Evolutionary conservation across 2,329 filamentous ascomycete species (phyloP), one percentile per base, ranked within the genome.

Genomic region (Alternaria solani): DNA sequence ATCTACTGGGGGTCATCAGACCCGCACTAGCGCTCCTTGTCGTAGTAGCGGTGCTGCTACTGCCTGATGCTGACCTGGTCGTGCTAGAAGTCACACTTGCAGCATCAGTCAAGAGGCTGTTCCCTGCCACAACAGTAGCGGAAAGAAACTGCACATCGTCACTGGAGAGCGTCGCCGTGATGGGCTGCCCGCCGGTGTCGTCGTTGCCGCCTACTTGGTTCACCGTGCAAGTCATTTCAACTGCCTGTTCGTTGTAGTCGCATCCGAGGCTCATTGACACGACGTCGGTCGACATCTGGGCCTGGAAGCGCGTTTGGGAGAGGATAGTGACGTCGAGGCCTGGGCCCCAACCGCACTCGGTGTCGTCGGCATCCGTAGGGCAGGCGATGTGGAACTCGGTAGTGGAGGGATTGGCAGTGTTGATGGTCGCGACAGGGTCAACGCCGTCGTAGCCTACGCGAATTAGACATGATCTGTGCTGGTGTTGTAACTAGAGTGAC

Each of bases 231-330:
- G 63, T 68, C 69, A 74, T 72, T 36, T 72, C 59, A 5, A 53
- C 55, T 2, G 58, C 62, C 44, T 61, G 53, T 18, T 63, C 61
- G 48, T 74, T 67, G 55, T 70, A 66, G 36, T 71, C 69, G 61
- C 73, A 75, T 20, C 63, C 65, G 20, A 70, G 65, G 56, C 66
- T 72, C 62, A 76, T 67, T 48, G 63, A 67, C 34, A 69, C 61
- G 16, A 30, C 39, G 12, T 56, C 57, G 11, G 44, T 61, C 0
- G 55, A 57, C 64, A 74, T 66, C 39, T 62, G 49, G 14, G 66
- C 71, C 30, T 68, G 43, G 60, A 69, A 74, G 25, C 59, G 56
- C 26, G 69, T 71, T n/a, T 53, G 57, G 8, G 60, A 64, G 34
- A 72, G 57, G 62, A 73, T 60, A 16, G 60, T 67, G 56, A 57